Evolutionary conservation across 2,329 filamentous ascomycete genomes (phyloP).

Genomic region (Exophiala bonariae): DNA sequence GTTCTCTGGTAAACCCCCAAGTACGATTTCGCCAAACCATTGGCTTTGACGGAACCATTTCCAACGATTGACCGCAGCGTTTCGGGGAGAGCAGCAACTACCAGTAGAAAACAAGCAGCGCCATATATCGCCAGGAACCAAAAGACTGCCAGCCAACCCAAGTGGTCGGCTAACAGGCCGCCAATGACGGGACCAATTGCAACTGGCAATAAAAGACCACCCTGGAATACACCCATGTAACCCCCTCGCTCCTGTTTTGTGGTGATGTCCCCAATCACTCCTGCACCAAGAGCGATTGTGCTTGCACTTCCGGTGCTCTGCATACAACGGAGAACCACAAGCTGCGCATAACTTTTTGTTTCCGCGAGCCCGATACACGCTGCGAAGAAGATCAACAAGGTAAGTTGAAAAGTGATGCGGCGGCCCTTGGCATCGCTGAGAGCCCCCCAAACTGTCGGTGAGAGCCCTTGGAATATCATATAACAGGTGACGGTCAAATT

Average conservation of each 20-base stretch:
- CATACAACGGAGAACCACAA: conserved; percentile 43
- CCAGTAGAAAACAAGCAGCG: conserved; percentile 33
- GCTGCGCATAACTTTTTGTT: conserved; percentile 37
- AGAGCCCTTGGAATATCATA: conserved; percentile 45
- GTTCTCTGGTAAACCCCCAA: conserved; percentile 10
- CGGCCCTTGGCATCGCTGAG: conserved; percentile 44
- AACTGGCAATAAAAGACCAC: conserved; percentile 44
- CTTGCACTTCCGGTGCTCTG: conserved; percentile 46
- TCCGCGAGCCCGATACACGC: conserved; percentile 44
- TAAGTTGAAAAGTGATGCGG: conserved; percentile 39
- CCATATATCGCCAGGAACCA: conserved; percentile 45
- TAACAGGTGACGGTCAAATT: conserved; percentile 50
- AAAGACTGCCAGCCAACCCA: conserved; percentile 46
- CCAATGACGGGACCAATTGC: conserved; percentile 46
- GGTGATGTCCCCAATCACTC: conserved; percentile 45
- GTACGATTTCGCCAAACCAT: conserved; percentile 6
- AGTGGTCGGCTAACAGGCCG: conserved; percentile 36
- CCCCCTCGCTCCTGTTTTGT: conserved; percentile 42
- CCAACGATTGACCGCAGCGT: conserved; percentile 39
- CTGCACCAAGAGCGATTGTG: conserved; percentile 45
- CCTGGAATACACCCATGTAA: conserved; percentile 49
- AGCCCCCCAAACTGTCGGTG: conserved; percentile 43
- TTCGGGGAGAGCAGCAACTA: conserved; percentile 40
- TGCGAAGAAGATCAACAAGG: conserved; percentile 41
- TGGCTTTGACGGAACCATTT: conserved; percentile 30